Percentiles rank a stretch among this genome's conserved stretches.
phyloP scores from a whole-genome alignment of 2,329 filamentous ascomycete genomes.

The Ceratocystis lukuohia region DNA sequence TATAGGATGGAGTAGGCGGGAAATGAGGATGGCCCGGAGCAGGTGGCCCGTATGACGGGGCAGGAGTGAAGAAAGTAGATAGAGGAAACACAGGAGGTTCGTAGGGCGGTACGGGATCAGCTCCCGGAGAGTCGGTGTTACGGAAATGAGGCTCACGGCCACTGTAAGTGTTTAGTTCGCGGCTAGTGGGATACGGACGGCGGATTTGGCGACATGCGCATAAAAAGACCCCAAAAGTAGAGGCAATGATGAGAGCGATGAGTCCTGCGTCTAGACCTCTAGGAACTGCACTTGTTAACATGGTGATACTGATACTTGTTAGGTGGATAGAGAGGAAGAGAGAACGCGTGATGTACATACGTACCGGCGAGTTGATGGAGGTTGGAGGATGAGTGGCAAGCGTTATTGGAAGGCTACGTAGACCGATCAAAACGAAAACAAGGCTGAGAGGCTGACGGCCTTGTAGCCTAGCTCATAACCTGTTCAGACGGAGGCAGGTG shows the following conservation, averaged over 20 bases:
- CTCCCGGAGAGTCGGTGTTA: constrained; percentile 8
- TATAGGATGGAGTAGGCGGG: neutral
- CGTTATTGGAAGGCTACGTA: constrained; percentile 3
- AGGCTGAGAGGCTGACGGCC: constrained; percentile 1
- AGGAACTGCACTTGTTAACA: neutral
- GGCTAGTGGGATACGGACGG: constrained; percentile 9
- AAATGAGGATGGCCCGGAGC: neutral
- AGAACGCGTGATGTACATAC: constrained; percentile 1
- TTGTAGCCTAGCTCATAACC: neutral
- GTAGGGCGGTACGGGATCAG: constrained; percentile 18
- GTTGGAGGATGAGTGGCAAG: neutral
- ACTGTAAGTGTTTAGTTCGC: neutral
- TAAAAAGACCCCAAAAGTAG: constrained; percentile 16
- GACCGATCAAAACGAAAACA: constrained; percentile 4
- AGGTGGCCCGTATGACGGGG: neutral
- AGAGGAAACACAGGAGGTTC: constrained; percentile 12
- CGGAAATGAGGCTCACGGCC: neutral
- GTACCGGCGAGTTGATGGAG: neutral
- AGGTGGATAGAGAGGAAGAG: neutral
- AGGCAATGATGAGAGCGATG: constrained; percentile 14
- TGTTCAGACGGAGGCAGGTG: neutral
- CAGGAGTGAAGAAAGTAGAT: constrained; percentile 5
- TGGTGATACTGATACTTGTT: constrained; percentile 2
- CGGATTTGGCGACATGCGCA: constrained; percentile 13
- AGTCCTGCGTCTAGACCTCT: constrained; percentile 13